These are phyloP conservation scores for Xanthoconium stramineum DNA, from an alignment of 768 basidiomycete species.

Conservation along the genomic window DNA sequence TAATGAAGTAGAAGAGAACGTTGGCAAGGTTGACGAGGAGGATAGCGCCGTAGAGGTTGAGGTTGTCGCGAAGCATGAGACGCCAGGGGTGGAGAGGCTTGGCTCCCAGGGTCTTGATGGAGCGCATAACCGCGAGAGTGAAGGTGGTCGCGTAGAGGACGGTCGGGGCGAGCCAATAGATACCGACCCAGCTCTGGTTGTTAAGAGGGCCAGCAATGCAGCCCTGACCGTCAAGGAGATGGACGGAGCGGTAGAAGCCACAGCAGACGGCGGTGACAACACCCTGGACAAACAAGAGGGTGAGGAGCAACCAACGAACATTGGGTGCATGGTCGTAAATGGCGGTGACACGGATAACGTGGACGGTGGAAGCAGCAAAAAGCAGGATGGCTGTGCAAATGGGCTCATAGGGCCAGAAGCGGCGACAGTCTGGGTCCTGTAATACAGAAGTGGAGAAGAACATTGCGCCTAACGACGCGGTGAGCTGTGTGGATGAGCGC, in stretches of 20 bases:
- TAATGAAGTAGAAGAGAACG: slow-evolving; percentile 85
- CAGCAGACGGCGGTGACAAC: slow-evolving; percentile 71
- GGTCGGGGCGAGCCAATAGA: slow-evolving; percentile 83
- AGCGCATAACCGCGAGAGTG: slow-evolving; percentile 22
- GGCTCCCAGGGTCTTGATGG: slow-evolving; percentile 20
- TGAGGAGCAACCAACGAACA: slow-evolving; percentile 54
- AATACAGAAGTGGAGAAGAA: slow-evolving; percentile 79
- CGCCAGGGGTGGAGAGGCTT: slow-evolving; percentile 73
- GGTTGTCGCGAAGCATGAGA: slow-evolving; percentile 85
- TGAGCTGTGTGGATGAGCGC: background rate
- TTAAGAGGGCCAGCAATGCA: slow-evolving; percentile 82
- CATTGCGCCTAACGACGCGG: slow-evolving; percentile 54
- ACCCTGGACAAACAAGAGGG: slow-evolving; percentile 63
- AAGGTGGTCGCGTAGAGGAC: slow-evolving; percentile 48
- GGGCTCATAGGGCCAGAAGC: slow-evolving; percentile 83
- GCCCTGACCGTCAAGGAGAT: slow-evolving; percentile 69
- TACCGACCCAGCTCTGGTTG: slow-evolving; percentile 66
- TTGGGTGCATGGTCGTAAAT: slow-evolving; percentile 62
- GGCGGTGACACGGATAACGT: slow-evolving; percentile 75
- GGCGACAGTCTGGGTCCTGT: slow-evolving; percentile 50
- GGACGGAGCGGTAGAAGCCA: slow-evolving; percentile 81
- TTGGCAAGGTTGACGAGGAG: slow-evolving; percentile 80
- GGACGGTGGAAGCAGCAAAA: slow-evolving; percentile 64
- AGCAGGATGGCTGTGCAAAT: slow-evolving; percentile 81
- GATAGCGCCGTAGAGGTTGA: slow-evolving; percentile 82